Evolutionary conservation across 2,329 filamentous ascomycete genomes (phyloP), one percentile per base, ranked within the genome.

Genomic region (Grosmannia serpens): DNA sequence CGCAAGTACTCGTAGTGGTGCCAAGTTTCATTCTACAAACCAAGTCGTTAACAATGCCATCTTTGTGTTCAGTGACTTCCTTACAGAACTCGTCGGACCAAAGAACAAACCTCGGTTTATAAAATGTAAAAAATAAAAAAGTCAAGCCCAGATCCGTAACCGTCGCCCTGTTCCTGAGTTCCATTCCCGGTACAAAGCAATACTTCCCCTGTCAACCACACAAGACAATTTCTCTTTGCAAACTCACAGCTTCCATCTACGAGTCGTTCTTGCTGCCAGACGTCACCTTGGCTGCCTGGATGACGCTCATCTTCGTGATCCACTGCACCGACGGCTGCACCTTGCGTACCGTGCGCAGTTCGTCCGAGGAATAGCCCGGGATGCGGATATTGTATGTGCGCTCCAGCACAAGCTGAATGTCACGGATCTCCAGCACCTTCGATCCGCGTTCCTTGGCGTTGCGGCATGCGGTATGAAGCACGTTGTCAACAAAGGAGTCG

Each of bases 291-390:
- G 91, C 90, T 1, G 91, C 92, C 73, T 96, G 91, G 20, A 99
- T 87, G 27, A 94, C 92, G 67, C 91, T 92, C 87, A 99, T 95
- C 79, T 99, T 99, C 64, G 88, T 87, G 62, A 94, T 92, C 91
- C 94, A 99, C 26, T 85, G 88, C 20, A 87, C 77, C 24, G 90
- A 86, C 2, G 94, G 94, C 70, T 94, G 88, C 57, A 95, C 87
- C 77, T 96, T 96, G 70, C 91, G 86, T 33, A 97, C 92, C 0
- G 91, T 96, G 59, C 94, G 86, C 61, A 96, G 82, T 73, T 99
- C 94, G 68, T 99, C 94, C 4, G 91, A 89, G 0, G 90, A 89
- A 73, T 95, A 97, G 15, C 94, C 94, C 0, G 94, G 94, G 60
- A 99, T 91, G 58, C 89, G 87, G 67, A 94, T 92, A 72, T 94